phyloP scores from a whole-genome alignment of 768 basidiomycete species.

The Suillus alpinus region DNA sequence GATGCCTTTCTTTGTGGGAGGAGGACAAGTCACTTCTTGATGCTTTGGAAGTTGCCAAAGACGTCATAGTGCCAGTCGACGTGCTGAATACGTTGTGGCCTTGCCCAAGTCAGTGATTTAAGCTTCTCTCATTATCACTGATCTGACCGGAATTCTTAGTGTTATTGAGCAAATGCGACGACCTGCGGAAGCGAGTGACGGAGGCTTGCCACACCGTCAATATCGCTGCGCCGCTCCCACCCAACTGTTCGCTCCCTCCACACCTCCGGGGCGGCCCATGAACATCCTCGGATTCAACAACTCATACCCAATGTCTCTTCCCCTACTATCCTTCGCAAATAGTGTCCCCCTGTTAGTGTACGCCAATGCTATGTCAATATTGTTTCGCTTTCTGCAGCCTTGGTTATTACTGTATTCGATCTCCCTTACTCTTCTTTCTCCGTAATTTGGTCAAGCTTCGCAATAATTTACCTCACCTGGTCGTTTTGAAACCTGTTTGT shows the following conservation, averaged over 20 bases:
- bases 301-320: neutral
- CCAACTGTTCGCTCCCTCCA: conserved; percentile 37
- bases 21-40: conserved; percentile 54
- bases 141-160: conserved; percentile 27
- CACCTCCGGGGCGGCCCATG: conserved; percentile 25
- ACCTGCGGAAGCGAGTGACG: conserved; percentile 46
- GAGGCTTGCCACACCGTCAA: conserved; percentile 46
- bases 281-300: conserved; percentile 1
- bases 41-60: conserved; percentile 66
- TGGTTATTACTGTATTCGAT: conserved; percentile 25
- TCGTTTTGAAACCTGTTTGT: neutral
- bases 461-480: neutral
- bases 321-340: conserved; percentile 2
- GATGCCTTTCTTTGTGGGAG: conserved; percentile 66
- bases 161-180: conserved; percentile 46
- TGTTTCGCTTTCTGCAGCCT: conserved; percentile 25
- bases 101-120: conserved; percentile 38
- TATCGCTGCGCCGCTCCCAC: conserved; percentile 39
- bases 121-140: neutral
- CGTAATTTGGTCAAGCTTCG: conserved; percentile 2
- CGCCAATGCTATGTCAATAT: conserved; percentile 26
- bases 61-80: conserved; percentile 60
- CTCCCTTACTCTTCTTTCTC: neutral
- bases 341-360: conserved; percentile 28
- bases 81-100: conserved; percentile 73